Base-by-base conservation (phyloP, 164 flowering plant genomes). In the Aristolochia californica region DNA sequence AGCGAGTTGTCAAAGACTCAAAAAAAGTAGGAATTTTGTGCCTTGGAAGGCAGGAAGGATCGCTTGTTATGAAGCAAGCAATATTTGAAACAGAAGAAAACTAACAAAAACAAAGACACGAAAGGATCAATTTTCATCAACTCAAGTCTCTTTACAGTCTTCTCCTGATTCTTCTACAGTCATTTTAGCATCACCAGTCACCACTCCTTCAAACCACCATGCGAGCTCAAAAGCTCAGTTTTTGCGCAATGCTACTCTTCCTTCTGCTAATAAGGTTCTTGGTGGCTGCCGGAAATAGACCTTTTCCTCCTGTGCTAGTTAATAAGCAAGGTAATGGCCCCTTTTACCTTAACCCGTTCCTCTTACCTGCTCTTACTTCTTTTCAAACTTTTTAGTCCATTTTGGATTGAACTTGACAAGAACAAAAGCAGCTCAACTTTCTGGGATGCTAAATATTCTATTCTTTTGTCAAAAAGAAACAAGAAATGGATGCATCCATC, bases 31-130 rank as follows among this genome's bases (percentile, higher is more conserved):
- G 59, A 55, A 57, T 24, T n/a, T 57, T 61, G 65, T 34, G 40
- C 40, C 56, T 40, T 57, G 55, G 66, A 73, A 45, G 11, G 20
- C 13, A 38, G 62, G 58, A 48, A 67, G 64, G 49, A 70, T 74
- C 72, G 16, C 77, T 70, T 67, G 68, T 53, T 27, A 43, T 26
- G 40, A 34, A 34, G 40, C 54, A 74, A 70, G 74, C 68, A 68
- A 75, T 28, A 62, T 70, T 61, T 57, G 48, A 55, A 24, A 28
- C 60, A 53, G 48, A 51, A 56, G 45, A 48, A 53, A 20, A 52
- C 60, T 18, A 45, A 59, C 20, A 49, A 14, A 14, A 54, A 28
- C 49, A 18, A n/a, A 27, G 26, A 23, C 56, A 21, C n/a, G n/a
- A 50, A 52, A 38, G 43, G 52, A 63, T 17, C 24, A 9, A 20